Percentiles rank a stretch among this genome's conserved stretches.
These are phyloP conservation scores for Alternaria novae-zelandiae DNA, from an alignment of 2,329 filamentous ascomycete genomes.

Conservation along the genomic window DNA sequence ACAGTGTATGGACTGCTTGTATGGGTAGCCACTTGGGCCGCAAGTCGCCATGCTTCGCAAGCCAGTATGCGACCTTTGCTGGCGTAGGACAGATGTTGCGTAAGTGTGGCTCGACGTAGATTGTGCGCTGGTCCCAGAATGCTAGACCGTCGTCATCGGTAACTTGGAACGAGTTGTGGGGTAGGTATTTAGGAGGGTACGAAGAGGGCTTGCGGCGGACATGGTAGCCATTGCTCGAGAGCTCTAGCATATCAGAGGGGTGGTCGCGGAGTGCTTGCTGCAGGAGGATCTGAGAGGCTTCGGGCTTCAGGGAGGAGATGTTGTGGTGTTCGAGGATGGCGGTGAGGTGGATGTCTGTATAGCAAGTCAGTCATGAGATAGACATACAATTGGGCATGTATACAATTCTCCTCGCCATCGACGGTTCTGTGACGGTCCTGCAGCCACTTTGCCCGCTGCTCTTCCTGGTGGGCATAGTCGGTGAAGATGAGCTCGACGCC, in stretches of 20 bases:
- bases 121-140: slow-evolving; percentile 47
- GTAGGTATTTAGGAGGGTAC: slow-evolving; percentile 39
- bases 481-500: slow-evolving; percentile 45
- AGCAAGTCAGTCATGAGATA: neutral
- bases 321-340: slow-evolving; percentile 39
- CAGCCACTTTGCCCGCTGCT: slow-evolving; percentile 33
- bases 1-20: slow-evolving; percentile 40
- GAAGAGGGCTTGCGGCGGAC: slow-evolving; percentile 40
- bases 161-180: slow-evolving; percentile 29
- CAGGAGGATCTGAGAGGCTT: slow-evolving; percentile 36
- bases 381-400: neutral
- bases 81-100: slow-evolving; percentile 39
- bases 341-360: slow-evolving; percentile 40
- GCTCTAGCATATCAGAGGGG: slow-evolving; percentile 27
- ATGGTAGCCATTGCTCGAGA: slow-evolving; percentile 34
- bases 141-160: slow-evolving; percentile 37
- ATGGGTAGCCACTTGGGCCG: slow-evolving; percentile 44
- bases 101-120: slow-evolving; percentile 47
- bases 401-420: slow-evolving; percentile 36
- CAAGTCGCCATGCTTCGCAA: slow-evolving; percentile 37
- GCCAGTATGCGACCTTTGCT: slow-evolving; percentile 39
- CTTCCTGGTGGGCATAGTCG: slow-evolving; percentile 45
- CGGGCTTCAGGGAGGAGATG: slow-evolving; percentile 40
- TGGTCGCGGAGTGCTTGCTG: slow-evolving; percentile 33
- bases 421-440: slow-evolving; percentile 30